phyloP scores from a whole-genome alignment of 768 basidiomycete genomes.

The Termitomyces sp. region DNA sequence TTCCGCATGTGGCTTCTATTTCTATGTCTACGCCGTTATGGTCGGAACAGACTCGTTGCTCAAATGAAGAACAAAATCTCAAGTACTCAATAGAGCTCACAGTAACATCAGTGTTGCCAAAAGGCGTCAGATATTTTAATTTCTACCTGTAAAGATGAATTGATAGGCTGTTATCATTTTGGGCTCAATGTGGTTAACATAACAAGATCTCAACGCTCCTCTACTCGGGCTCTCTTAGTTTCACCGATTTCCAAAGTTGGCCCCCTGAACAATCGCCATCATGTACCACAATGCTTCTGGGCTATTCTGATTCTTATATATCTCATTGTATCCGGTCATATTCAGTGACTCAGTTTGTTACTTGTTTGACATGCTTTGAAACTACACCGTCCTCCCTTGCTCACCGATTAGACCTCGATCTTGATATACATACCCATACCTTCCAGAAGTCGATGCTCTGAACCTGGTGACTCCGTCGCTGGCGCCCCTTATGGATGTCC shows the following conservation, averaged over 20 bases:
- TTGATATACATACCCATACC: conserved; percentile 53
- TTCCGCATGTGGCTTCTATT: too few relatives aligned
- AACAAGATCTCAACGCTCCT: not conserved
- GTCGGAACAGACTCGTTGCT: too few relatives aligned
- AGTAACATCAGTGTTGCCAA: too few relatives aligned
- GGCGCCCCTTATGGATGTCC: conserved; percentile 40
- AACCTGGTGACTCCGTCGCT: conserved; percentile 34
- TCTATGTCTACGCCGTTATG: too few relatives aligned
- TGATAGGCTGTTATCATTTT: too few relatives aligned
- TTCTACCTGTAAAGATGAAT: not conserved
- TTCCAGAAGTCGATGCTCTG: conserved; percentile 45
- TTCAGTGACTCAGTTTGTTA: conserved; percentile 5
- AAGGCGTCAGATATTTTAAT: too few relatives aligned
- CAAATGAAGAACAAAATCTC: too few relatives aligned
- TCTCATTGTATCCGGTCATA: conserved; percentile 36
- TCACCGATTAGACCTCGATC: conserved; percentile 30
- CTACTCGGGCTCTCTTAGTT: not conserved
- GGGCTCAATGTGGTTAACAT: too few relatives aligned
- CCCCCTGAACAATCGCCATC: not conserved
- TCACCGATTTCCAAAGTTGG: not conserved
- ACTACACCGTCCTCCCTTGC: conserved; percentile 4
- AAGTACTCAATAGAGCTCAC: too few relatives aligned
- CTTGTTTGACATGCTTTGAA: not conserved
- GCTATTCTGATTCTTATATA: conserved; percentile 17
- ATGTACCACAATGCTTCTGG: not conserved